Evolutionary conservation across 371 early-diverging fungal species (phyloP).

Genomic region (Mortierella sp.): DNA sequence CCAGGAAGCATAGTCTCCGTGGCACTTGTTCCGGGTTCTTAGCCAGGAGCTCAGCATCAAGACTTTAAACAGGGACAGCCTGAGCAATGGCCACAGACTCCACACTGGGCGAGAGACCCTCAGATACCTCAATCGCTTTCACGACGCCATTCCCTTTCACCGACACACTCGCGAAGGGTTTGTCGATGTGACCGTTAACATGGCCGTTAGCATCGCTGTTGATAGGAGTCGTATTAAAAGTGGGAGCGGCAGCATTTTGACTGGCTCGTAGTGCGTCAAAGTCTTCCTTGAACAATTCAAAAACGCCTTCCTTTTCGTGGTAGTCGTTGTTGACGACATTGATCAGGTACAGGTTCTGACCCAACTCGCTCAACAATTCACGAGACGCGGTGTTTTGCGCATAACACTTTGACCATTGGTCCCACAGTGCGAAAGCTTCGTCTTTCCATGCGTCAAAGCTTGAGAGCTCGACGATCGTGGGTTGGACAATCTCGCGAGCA

Average conservation of each 20-base stretch:
- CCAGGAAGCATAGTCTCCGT: not conserved
- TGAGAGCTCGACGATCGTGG: conserved; percentile 90
- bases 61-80: conserved; percentile 20
- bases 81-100: conserved; percentile 7
- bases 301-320: conserved; percentile 71
- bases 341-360: conserved; percentile 83
- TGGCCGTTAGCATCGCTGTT: not conserved
- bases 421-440: conserved; percentile 92
- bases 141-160: conserved; percentile 2
- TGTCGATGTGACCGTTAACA: not conserved
- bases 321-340: conserved; percentile 96
- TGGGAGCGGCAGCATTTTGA: not conserved
- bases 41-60: not conserved
- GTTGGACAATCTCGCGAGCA: conserved; percentile 94
- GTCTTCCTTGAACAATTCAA: conserved; percentile 69
- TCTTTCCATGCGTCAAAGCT: conserved; percentile 93
- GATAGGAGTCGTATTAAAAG: too few relatives aligned
- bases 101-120: not conserved
- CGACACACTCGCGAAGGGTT: not conserved
- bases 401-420: conserved; percentile 89
- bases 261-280: conserved; percentile 13
- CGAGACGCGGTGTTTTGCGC: conserved; percentile 60
- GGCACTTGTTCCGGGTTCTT: not conserved
- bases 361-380: conserved; percentile 67
- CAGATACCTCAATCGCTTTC: not conserved